phyloP scores from a whole-genome alignment of 805 yeast genomes.

The Saccharomyces mikatae region DNA sequence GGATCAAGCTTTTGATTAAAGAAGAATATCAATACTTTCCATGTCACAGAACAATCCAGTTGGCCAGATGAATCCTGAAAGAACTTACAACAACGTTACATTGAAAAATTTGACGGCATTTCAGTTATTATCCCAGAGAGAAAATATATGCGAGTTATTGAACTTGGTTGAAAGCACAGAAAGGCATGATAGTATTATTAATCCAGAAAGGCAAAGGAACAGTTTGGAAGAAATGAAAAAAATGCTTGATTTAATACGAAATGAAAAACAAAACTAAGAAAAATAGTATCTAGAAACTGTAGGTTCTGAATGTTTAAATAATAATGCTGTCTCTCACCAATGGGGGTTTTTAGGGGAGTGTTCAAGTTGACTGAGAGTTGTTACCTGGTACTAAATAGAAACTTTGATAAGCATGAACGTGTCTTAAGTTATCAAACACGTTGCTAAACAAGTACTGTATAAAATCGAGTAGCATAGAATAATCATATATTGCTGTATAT shows the following conservation, averaged over 20 bases:
- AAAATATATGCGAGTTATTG: slow-evolving; percentile 26
- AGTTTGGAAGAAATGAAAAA: slow-evolving; percentile 11
- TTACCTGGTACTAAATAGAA: background rate
- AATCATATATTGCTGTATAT: too few species aligned
- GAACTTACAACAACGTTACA: slow-evolving; percentile 17
- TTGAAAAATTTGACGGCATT: slow-evolving; percentile 27
- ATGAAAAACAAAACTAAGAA: background rate
- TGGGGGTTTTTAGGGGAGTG: background rate
- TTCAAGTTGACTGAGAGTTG: background rate
- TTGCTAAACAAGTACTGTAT: background rate
- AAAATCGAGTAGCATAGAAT: background rate
- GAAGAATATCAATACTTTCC: background rate
- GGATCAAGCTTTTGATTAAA: background rate
- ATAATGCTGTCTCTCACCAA: background rate
- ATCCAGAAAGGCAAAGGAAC: slow-evolving; percentile 11
- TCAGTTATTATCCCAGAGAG: slow-evolving; percentile 22
- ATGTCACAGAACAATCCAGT: background rate
- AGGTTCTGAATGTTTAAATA: background rate
- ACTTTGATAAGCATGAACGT: background rate
- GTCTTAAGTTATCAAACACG: background rate
- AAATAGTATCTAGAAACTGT: background rate
- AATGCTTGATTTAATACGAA: slow-evolving; percentile 6
- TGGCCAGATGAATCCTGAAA: background rate
- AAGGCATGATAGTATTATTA: slow-evolving; percentile 10
- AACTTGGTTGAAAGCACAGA: slow-evolving; percentile 21